A percentile compares a stretch with the other conserved stretches of the same genome.
Evolutionary conservation across 2,329 filamentous ascomycete genomes (phyloP).

Genomic region (Botrytis fragariae): DNA sequence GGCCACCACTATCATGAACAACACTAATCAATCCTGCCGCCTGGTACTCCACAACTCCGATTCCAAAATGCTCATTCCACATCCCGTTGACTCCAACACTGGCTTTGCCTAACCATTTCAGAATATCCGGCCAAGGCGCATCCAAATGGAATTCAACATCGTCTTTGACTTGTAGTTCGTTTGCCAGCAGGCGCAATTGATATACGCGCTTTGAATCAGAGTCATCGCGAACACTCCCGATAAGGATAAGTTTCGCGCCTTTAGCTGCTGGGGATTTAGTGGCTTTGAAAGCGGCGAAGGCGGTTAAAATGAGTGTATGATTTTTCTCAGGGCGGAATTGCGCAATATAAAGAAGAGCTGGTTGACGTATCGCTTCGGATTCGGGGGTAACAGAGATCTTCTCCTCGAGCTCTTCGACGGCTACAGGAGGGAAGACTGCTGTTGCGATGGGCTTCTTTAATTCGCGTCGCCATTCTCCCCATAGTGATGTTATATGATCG

Average conservation of each 20-base stretch:
- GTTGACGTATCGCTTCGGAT: constrained; percentile 68
- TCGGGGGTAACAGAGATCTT: constrained; percentile 68
- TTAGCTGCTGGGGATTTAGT: constrained; percentile 50
- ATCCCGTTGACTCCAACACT: constrained; percentile 94
- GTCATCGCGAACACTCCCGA: constrained; percentile 89
- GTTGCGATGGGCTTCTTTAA: constrained; percentile 51
- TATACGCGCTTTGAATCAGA: constrained; percentile 81
- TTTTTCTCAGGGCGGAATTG: constrained; percentile 99
- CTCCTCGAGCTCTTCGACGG: constrained; percentile 77
- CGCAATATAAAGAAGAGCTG: constrained; percentile 84
- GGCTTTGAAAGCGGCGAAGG: constrained; percentile 76
- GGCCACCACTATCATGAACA: constrained; percentile 89
- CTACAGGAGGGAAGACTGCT: constrained; percentile 88
- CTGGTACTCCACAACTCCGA: constrained; percentile 97
- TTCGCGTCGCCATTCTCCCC: constrained; percentile 59
- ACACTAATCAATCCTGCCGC: constrained; percentile 90
- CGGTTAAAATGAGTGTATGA: constrained; percentile 78
- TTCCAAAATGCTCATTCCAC: constrained; percentile 99
- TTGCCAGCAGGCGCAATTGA: constrained; percentile 78
- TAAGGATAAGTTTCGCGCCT: constrained; percentile 70
- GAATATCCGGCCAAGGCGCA: constrained; percentile 82
- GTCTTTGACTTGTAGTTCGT: constrained; percentile 82
- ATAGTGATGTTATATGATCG: constrained; percentile 74
- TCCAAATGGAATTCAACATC: constrained; percentile 85
- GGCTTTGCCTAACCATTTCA: constrained; percentile 72